Conservation (phyloP, 768 basidiomycete species). For the Suillus luteus region DNA sequence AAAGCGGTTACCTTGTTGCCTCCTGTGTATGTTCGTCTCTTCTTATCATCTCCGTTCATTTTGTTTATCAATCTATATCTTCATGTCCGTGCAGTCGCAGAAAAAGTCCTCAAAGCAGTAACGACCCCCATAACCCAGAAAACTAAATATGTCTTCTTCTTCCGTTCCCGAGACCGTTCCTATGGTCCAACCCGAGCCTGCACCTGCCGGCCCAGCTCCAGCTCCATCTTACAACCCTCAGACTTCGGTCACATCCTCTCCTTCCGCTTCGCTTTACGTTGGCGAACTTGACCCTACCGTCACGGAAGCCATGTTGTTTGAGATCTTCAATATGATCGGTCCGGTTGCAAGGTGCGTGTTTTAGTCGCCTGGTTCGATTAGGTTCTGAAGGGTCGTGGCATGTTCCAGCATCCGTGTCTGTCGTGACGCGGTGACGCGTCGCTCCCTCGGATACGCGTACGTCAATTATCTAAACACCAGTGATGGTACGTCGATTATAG, state of each 20-base stretch:
- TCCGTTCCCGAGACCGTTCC: conserved; percentile 55
- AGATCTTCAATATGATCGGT: conserved; percentile 99
- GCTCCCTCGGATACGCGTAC: conserved; percentile 99
- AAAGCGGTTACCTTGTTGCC: conserved; percentile 78
- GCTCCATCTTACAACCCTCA: conserved; percentile 60
- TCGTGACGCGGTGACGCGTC: conserved; percentile 99
- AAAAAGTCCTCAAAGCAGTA: conserved; percentile 93
- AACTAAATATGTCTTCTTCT: conserved; percentile 60
- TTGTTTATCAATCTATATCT: conserved; percentile 21
- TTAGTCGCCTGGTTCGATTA: conserved; percentile 2
- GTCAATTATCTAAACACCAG: conserved; percentile 96
- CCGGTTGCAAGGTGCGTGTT: conserved; percentile 88
- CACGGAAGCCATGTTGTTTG: conserved; percentile 99
- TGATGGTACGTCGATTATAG: conserved; percentile 65
- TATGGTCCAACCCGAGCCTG: conserved; percentile 51
- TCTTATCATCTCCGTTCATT: conserved; percentile 18
- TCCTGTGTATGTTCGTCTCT: conserved; percentile 56
- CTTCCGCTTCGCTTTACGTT: conserved; percentile 95
- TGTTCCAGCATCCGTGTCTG: conserved; percentile 90
- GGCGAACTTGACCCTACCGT: conserved; percentile 98
- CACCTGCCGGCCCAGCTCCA: conserved; percentile 44
- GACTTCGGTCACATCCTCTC: conserved; percentile 58
- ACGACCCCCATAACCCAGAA: conserved; percentile 69
- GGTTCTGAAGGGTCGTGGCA: neutral
- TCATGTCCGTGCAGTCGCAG: conserved; percentile 46